phyloP scores from a whole-genome alignment of 495 filamentous ascomycete genomes.

The Baudoinia panamericana region DNA sequence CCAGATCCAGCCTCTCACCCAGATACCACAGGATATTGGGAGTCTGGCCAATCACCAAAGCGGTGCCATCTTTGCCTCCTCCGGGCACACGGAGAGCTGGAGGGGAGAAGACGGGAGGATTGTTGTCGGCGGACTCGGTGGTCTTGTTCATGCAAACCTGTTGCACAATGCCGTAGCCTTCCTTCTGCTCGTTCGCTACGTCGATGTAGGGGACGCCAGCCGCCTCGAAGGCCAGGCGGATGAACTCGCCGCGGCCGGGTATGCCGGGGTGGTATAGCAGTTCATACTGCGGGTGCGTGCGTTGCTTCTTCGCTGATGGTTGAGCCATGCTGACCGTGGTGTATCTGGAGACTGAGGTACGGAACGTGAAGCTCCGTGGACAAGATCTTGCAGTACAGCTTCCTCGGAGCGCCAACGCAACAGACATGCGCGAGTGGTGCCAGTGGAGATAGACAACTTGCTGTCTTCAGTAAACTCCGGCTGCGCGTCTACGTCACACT shows the following conservation, averaged over 20 bases:
- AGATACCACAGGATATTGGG: slow-evolving; percentile 53
- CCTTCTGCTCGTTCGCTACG: slow-evolving; percentile 31
- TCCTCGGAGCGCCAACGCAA: too few species aligned
- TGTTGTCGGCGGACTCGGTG: slow-evolving; percentile 28
- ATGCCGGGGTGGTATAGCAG: slow-evolving; percentile 46
- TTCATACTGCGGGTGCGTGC: slow-evolving; percentile 17
- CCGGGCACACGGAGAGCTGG: slow-evolving; percentile 47
- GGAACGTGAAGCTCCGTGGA: too few species aligned
- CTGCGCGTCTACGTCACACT: too few species aligned
- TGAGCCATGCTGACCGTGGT: slow-evolving; percentile 8
- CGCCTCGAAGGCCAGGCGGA: slow-evolving; percentile 53
- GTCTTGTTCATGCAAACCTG: slow-evolving; percentile 16
- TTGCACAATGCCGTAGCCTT: slow-evolving; percentile 23
- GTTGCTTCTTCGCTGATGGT: slow-evolving; percentile 9
- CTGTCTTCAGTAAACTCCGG: too few species aligned
- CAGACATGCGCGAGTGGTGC: too few species aligned
- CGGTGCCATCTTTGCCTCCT: slow-evolving; percentile 25
- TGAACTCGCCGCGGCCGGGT: slow-evolving; percentile 52
- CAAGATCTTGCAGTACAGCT: too few species aligned
- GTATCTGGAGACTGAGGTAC: too few species aligned
- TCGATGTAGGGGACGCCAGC: slow-evolving; percentile 47
- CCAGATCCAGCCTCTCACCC: slow-evolving; percentile 40
- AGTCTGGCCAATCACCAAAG: slow-evolving; percentile 46
- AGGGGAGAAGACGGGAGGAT: slow-evolving; percentile 48
- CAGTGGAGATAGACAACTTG: too few species aligned